Evolutionary conservation across 2,329 filamentous ascomycete genomes (phyloP), one percentile per base, ranked within the genome.

Genomic region (Neofusicoccum ribis): DNA sequence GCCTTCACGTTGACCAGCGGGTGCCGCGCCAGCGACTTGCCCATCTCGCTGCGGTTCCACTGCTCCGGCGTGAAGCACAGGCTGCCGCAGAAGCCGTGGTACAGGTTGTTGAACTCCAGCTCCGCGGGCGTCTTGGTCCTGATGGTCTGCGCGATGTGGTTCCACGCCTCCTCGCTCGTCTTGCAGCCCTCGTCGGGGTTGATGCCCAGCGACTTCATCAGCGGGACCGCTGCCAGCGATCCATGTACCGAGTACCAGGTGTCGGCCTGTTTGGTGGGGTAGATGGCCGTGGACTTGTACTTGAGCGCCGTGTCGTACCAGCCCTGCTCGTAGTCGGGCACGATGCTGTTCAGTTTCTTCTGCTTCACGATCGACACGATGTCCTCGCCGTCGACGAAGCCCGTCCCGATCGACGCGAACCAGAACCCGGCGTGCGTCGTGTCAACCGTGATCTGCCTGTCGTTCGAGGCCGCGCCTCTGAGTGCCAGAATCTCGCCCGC

Each of bases 181-280:
- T 69, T 70, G 36, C 72, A 68, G 54, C 67, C 70, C 4, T 59
- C 69, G 59, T 72, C 68, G 0, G 76, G 72, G 60, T 82, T 72
- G 58, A 85, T 76, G 4, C 81, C 82, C 49, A 85, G 79, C n/a
- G 80, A 78, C 31, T 74, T 69, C 1, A 85, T 75, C 0, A 81
- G 80, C 1, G 78, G 75, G 2, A 72, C 70, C 0, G 82, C 79
- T 41, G 83, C 71, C 50, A 85, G 74, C 0, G 80, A 84, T 5
- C 83, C 83, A 62, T 85, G 82, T 0, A 86, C 74, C 11, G 81
- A 82, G 69, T 83, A 86, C 80, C 81, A 84, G 0, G 79, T 77
- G 0, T 76, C 74, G 0, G 76, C 71, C 39, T 81, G 72, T n/a
- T 76, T 79, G 0, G 83, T 85, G 7, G 79, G 80, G 67, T 85